Evolutionary conservation across 805 yeast species (phyloP).

Genomic region (Candida boidinii): DNA sequence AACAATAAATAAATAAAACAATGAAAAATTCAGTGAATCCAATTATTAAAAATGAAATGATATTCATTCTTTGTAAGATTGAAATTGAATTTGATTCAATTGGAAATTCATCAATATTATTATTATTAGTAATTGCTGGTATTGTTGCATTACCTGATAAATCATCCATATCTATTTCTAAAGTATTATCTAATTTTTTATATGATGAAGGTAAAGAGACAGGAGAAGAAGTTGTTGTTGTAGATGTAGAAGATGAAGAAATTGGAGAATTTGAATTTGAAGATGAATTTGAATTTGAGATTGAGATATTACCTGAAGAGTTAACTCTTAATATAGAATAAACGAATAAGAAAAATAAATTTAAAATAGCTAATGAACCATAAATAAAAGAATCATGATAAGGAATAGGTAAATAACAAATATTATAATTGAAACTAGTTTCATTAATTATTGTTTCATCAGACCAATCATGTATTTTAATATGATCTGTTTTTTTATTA

Average conservation of each 20-base stretch:
- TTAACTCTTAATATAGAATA: neutral
- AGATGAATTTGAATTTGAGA: too few species aligned
- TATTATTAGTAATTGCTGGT: too few species aligned
- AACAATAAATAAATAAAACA: too few species aligned
- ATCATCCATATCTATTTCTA: too few species aligned
- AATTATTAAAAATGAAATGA: too few species aligned
- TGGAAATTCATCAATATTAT: too few species aligned
- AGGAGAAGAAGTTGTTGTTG: slow-evolving; percentile 55
- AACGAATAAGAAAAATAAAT: slow-evolving; percentile 4
- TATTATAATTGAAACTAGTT: slow-evolving; percentile 24
- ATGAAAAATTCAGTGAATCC: too few species aligned
- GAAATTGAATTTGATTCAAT: too few species aligned
- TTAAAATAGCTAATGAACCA: slow-evolving; percentile 25
- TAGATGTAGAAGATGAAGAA: slow-evolving; percentile 27
- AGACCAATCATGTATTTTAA: slow-evolving; percentile 19
- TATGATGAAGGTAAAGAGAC: slow-evolving; percentile 54
- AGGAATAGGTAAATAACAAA: slow-evolving; percentile 40
- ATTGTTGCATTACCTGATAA: too few species aligned
- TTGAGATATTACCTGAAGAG: slow-evolving; percentile 1
- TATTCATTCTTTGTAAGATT: too few species aligned
- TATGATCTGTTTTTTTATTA: slow-evolving; percentile 11
- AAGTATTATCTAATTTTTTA: too few species aligned
- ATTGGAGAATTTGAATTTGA: slow-evolving; percentile 11
- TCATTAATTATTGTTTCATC: slow-evolving; percentile 35
- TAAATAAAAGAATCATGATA: slow-evolving; percentile 32